A percentile compares a stretch with the other conserved stretches of the same genome.
These are phyloP conservation scores for Suillus variegatus DNA, from an alignment of 768 basidiomycete genomes.

Conservation along the genomic window DNA sequence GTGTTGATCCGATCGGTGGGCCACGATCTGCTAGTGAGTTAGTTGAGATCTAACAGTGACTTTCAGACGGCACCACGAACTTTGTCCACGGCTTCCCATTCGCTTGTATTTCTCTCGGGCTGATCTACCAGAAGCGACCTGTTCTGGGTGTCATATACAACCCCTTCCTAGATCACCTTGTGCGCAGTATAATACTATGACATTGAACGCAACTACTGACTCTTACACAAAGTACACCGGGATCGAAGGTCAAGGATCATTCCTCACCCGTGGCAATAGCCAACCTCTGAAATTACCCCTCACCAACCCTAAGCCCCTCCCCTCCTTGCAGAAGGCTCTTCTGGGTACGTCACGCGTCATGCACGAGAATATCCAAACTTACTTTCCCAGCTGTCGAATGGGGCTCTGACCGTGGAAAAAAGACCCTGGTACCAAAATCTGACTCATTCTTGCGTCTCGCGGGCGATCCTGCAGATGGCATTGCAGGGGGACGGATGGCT, in stretches of 20 bases:
- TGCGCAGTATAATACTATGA: conserved; percentile 30
- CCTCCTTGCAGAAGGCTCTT: conserved; percentile 69
- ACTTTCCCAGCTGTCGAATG: conserved; percentile 70
- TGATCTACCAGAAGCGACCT: conserved; percentile 80
- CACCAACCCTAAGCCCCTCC: conserved; percentile 58
- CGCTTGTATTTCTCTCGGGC: conserved; percentile 87
- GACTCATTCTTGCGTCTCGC: conserved; percentile 74
- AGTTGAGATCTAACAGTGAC: not conserved
- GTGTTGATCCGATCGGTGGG: conserved; percentile 92
- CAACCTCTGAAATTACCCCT: conserved; percentile 66
- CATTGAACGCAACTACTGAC: not conserved
- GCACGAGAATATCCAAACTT: conserved; percentile 11
- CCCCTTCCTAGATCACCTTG: conserved; percentile 86
- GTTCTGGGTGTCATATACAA: conserved; percentile 92
- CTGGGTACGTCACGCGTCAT: conserved; percentile 46
- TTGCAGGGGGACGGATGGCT: conserved; percentile 77
- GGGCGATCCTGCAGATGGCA: conserved; percentile 58
- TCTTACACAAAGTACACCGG: conserved; percentile 63
- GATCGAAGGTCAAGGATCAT: conserved; percentile 78
- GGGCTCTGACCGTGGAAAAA: conserved; percentile 73
- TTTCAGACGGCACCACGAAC: conserved; percentile 83
- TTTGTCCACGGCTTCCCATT: conserved; percentile 86
- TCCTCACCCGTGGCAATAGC: conserved; percentile 52
- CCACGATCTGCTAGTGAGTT: not conserved
- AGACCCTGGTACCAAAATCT: conserved; percentile 57